Base-by-base conservation (phyloP, 2,329 filamentous ascomycete species). In the Colletotrichum lini region DNA sequence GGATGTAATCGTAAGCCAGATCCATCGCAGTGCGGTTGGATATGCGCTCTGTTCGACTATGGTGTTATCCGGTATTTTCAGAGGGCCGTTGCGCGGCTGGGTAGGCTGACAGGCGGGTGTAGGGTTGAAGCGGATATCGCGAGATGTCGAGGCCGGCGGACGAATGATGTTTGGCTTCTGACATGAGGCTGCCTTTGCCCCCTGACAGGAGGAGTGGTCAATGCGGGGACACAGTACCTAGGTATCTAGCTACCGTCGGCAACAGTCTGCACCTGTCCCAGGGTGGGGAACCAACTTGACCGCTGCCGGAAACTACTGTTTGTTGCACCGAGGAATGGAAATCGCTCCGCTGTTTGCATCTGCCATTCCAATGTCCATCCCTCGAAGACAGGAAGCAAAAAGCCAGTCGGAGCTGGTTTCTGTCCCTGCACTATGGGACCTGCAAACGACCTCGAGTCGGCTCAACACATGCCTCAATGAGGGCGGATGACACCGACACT, bases 1-100 rank as follows among this genome's bases (percentile, higher is more conserved):
- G 92, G 78, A 98, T 97, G 82, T 98, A 95, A 79, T 99, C 96
- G 88, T 98, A 99, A 54, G 95, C 95, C 79, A 97, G 88, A 89
- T 99, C 96, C 96, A 99, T 98, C 74, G 74, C 69, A 49, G 64
- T 45, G 53, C 53, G 62, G 40, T 13, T 7, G 21, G 44, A 47
- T 60, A 45, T 58, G 47, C 67, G 57, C 65, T 62, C 16, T 40
- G 59, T 18, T 42, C 18, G 45, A 58, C 45, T 26, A 18, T 45
- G 53, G 18, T 49, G 18, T 59, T 62, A 23, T 52, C 6, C 52
- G 13, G 65, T 38, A 21, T 45, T 12, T 64, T 58, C 15, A 40
- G 21, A 58, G 62, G 45, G 52, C 44, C 58, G 30, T 45, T 52
- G 57, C 65, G 59, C 59, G 69, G 73, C 69, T 73, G 70, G 73